phyloP scores from a whole-genome alignment of 2,329 filamentous ascomycete genomes.

The Fusarium siculi region DNA sequence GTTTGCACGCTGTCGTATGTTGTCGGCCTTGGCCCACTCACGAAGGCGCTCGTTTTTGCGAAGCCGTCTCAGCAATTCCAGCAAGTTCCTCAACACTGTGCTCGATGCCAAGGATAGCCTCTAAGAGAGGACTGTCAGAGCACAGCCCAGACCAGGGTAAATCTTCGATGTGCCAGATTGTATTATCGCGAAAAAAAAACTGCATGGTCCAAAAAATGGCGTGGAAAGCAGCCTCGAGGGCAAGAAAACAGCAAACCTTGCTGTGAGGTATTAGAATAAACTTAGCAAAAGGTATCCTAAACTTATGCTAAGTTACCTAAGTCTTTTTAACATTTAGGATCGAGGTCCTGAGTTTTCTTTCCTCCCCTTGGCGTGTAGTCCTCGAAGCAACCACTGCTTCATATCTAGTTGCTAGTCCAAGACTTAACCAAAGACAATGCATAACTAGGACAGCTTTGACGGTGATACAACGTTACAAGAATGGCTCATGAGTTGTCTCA shows the following conservation, averaged over 20 bases:
- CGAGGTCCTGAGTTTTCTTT: too few species aligned
- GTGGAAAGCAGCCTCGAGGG: neutral
- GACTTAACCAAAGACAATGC: neutral
- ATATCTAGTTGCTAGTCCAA: neutral
- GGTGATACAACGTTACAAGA: neutral
- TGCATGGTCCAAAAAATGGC: neutral
- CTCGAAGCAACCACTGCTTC: neutral
- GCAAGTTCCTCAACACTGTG: neutral
- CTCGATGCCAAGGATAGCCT: neutral
- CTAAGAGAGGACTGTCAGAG: neutral
- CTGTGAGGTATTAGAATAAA: too few species aligned
- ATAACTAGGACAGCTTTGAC: neutral
- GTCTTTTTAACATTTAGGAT: too few species aligned
- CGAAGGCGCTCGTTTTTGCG: neutral
- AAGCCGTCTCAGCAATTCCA: neutral
- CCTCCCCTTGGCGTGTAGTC: neutral
- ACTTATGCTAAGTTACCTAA: too few species aligned
- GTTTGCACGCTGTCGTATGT: neutral
- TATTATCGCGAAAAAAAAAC: neutral
- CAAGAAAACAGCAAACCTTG: too few species aligned
- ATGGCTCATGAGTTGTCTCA: neutral
- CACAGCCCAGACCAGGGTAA: neutral
- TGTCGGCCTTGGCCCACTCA: neutral
- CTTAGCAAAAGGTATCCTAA: too few species aligned
- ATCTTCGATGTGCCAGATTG: neutral